Percentiles rank a stretch among this genome's conserved stretches.
Evolutionary conservation across 78 protist species (phyloP).

Genomic region (Dictyostelium brefeldianum): DNA sequence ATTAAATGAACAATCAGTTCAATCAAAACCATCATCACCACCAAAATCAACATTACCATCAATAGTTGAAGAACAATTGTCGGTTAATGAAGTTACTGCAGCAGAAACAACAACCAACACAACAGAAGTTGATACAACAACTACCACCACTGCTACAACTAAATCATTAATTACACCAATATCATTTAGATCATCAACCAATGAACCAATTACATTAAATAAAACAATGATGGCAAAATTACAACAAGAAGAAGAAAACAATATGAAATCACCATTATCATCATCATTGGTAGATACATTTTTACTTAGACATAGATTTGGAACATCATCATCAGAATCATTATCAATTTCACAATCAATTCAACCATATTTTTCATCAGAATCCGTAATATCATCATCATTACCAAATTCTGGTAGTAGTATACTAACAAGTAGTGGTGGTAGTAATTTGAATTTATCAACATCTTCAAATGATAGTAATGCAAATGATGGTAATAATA

Average conservation of each 20-base stretch:
- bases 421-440: background rate
- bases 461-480: background rate
- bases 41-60: background rate
- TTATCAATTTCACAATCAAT: conserved; percentile 55
- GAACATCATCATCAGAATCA: background rate
- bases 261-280: background rate
- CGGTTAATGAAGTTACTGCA: background rate
- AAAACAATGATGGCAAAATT: background rate
- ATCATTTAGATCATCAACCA: background rate
- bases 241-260: background rate
- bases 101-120: background rate
- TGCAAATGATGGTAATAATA: background rate
- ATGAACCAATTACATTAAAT: background rate
- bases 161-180: background rate
- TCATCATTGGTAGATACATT: conserved; percentile 55
- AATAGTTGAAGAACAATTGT: background rate
- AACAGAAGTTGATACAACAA: background rate
- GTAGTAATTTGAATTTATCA: background rate
- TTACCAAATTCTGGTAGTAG: background rate
- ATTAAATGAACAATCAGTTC: background rate
- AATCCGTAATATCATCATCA: conserved; percentile 8
- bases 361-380: conserved; percentile 42
- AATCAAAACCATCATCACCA: background rate
- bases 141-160: background rate
- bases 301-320: conserved; percentile 7